Evolutionary conservation across 345 rosid species (phyloP).

Genomic region (Viola odorata): DNA sequence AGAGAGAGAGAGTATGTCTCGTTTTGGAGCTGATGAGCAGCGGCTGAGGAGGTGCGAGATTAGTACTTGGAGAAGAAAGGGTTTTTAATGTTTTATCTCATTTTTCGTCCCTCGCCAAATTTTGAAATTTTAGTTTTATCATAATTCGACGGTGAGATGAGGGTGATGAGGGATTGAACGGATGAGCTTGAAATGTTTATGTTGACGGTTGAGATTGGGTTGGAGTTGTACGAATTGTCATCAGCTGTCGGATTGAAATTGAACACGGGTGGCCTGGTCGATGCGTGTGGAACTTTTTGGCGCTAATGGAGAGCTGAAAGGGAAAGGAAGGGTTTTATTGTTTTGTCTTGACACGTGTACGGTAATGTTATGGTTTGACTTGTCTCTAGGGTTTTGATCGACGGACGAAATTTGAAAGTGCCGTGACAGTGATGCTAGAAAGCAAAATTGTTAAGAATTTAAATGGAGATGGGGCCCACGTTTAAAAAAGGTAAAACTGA

Average conservation of each 20-base stretch:
- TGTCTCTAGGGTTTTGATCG: constrained; percentile 2
- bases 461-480: too few species aligned
- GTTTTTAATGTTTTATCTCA: not conserved
- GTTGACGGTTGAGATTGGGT: constrained; percentile 29
- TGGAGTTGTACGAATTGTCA: not conserved
- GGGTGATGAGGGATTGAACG: constrained; percentile 18
- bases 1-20: not conserved
- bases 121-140: constrained; percentile 30
- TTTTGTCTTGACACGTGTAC: constrained; percentile 16
- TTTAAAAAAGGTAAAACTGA: too few species aligned
- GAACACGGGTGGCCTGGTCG: constrained; percentile 4
- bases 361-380: not conserved
- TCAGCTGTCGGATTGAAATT: constrained; percentile 25
- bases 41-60: not conserved
- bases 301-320: constrained; percentile 30
- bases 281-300: constrained; percentile 36
- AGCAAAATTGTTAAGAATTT: not conserved
- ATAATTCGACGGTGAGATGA: constrained; percentile 19
- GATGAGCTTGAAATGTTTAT: constrained; percentile 22
- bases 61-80: not conserved
- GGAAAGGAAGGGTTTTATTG: constrained; percentile 1
- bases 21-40: not conserved
- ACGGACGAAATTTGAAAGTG: constrained; percentile 18
- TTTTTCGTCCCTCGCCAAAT: constrained; percentile 20
- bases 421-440: not conserved